A percentile compares a stretch with the other conserved stretches of the same genome.
Evolutionary conservation across 1,284 basidiomycete genomes (phyloP).

Genomic region (Microbotryum scabiosae): DNA sequence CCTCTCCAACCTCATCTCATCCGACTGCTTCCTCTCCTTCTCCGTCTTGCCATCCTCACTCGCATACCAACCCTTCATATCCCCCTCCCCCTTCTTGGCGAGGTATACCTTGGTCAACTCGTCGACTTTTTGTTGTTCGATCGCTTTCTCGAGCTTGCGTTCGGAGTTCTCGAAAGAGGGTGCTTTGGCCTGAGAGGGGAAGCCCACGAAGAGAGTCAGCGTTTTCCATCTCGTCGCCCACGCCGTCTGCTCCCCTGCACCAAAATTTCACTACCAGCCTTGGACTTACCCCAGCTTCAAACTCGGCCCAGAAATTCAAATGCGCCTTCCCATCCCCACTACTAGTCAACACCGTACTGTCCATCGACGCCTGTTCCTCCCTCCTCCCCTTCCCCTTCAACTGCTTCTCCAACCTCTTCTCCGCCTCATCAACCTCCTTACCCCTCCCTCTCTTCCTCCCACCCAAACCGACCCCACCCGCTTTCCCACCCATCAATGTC

Average conservation of each 20-base stretch:
- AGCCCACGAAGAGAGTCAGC: neutral
- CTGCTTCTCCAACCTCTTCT: constrained; percentile 1
- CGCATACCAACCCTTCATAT: constrained; percentile 32
- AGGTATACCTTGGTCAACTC: constrained; percentile 32
- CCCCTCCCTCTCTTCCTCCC: constrained; percentile 1
- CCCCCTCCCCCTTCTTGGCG: constrained; percentile 29
- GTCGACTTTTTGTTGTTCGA: constrained; percentile 27
- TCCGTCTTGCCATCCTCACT: constrained; percentile 25
- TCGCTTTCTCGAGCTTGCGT: constrained; percentile 19
- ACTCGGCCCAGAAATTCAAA: constrained; percentile 34
- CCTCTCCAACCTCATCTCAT: constrained; percentile 29
- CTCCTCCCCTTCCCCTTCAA: neutral
- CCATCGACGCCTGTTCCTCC: neutral
- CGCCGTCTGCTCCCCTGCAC: too few relatives aligned
- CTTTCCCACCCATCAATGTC: constrained; percentile 11
- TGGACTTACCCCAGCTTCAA: constrained; percentile 21
- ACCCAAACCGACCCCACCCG: constrained; percentile 2
- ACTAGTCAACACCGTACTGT: neutral
- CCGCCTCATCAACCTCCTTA: neutral
- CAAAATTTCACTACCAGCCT: too few relatives aligned
- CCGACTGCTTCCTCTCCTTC: constrained; percentile 25
- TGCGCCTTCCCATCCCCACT: constrained; percentile 22
- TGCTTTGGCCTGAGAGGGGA: constrained; percentile 1
- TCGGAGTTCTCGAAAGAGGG: constrained; percentile 10
- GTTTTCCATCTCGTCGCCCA: too few relatives aligned